A percentile compares a stretch with the other conserved stretches of the same genome.
Conservation (phyloP, 2,329 filamentous ascomycete species). For the Phaeomoniella chlamydospora region DNA sequence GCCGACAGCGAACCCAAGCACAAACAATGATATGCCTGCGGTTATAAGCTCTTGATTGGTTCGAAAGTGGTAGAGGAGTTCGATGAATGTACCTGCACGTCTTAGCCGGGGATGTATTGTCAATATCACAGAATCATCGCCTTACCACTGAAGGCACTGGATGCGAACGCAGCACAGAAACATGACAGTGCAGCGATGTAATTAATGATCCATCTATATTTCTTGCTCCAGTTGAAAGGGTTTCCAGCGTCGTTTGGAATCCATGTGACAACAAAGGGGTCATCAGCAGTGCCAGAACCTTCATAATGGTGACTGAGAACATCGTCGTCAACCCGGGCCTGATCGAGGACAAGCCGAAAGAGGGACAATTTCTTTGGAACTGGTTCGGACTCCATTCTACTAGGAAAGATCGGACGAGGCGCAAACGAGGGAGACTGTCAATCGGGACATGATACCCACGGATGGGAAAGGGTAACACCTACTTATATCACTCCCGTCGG, state of each 20-base stretch:
- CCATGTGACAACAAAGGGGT: slow-evolving; percentile 56
- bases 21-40: slow-evolving; percentile 50
- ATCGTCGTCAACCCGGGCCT: slow-evolving; percentile 8
- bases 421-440: too few relatives aligned
- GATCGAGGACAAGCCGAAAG: slow-evolving; percentile 7
- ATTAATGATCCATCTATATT: slow-evolving; percentile 53
- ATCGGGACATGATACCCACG: too few relatives aligned
- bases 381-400: not conserved
- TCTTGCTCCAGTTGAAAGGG: slow-evolving; percentile 42
- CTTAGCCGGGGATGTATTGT: slow-evolving; percentile 3
- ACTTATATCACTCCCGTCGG: too few relatives aligned
- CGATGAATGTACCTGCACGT: slow-evolving; percentile 36
- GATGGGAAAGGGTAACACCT: too few relatives aligned
- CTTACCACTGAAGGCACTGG: slow-evolving; percentile 42
- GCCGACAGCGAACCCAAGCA: slow-evolving; percentile 45
- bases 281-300: slow-evolving; percentile 49
- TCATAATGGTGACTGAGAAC: slow-evolving; percentile 23
- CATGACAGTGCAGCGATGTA: slow-evolving; percentile 50
- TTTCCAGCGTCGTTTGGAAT: slow-evolving; percentile 53
- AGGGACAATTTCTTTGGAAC: slow-evolving; percentile 2
- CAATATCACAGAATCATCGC: not conserved
- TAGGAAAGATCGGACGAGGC: too few relatives aligned
- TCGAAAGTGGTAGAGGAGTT: slow-evolving; percentile 41
- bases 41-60: slow-evolving; percentile 39
- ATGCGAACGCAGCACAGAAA: slow-evolving; percentile 54